These are phyloP conservation scores for Acanthamoeba pearcei DNA, from an alignment of 208 protist species.

Conservation along the genomic window DNA sequence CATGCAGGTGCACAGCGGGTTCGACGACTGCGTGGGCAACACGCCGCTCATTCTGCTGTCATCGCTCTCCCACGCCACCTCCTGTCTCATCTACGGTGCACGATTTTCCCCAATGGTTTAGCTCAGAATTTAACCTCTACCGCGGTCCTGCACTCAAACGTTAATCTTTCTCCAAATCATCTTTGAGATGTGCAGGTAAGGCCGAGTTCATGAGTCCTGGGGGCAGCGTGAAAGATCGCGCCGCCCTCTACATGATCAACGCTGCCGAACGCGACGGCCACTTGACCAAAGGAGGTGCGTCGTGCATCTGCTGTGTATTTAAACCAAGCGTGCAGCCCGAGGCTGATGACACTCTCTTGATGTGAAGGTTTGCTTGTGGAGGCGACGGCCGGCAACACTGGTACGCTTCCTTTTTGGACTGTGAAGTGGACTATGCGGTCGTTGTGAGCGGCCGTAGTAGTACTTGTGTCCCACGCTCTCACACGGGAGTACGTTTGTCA, in stretches of 20 bases:
- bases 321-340: background rate
- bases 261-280: constrained; percentile 67
- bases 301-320: background rate
- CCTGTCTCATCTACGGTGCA: constrained; percentile 73
- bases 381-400: constrained; percentile 87
- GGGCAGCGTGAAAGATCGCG: constrained; percentile 80
- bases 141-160: background rate
- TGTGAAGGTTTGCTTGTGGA: constrained; percentile 82
- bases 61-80: constrained; percentile 75
- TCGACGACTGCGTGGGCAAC: constrained; percentile 79
- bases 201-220: constrained; percentile 81
- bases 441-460: background rate
- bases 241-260: constrained; percentile 72
- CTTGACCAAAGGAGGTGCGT: constrained; percentile 60
- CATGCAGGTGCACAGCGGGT: background rate
- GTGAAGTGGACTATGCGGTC: background rate
- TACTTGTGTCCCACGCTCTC: background rate
- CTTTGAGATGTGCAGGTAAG: constrained; percentile 71
- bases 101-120: background rate
- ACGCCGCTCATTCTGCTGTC: constrained; percentile 83
- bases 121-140: background rate
- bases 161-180: background rate
- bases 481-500: background rate
- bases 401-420: background rate
- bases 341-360: background rate